Base-by-base conservation (phyloP, 2,329 filamentous ascomycete genomes). In the Pestalotiopsis sp. region DNA sequence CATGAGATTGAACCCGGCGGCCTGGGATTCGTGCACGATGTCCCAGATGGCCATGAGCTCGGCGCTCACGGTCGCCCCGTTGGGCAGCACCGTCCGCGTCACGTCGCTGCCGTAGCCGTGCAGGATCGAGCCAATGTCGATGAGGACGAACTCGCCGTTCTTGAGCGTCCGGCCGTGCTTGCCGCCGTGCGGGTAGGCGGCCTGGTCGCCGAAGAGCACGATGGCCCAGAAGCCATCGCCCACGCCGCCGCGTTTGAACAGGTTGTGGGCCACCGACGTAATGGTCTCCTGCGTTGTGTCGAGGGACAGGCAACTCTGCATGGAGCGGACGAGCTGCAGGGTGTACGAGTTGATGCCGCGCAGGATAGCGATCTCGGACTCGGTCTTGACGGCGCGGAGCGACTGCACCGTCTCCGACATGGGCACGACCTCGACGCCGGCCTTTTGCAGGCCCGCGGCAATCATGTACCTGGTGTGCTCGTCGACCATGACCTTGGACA, bases 61-160 rank as follows among this genome's bases (percentile, higher is more conserved):
- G 0, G 74, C 68, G 64, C 72, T 73, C 23, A 71, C 75, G 7
- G 38, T 49, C 2, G 58, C 74, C 1, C 72, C 72, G 12, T 66
- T 20, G 17, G 76, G 76, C 60, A 77, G 69, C 20, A 77, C 71
- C 4, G 76, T 77, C 14, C 75, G 69, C 9, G 76, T 77, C 25
- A 77, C 76, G 9, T 77, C 76, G 68, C 74, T 76, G 23, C 73
- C 72, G 66, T 77, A 77, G 65, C 70, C 75, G 31, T 76, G 75
- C 61, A 77, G 68, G n/a, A 27, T 58, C 36, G 75, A 76, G 4
- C 76, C 75, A 36, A 77, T 77, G 64, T 77, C 76, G 25, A 77
- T 69, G 64, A 77, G 72, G 27, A 76, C 75, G 49, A 76, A 77
- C 68, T 77, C 75, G 61, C 71, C 70, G 3, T 75, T 71, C 3